Evolutionary conservation across 2,329 filamentous ascomycete genomes (phyloP), one percentile per base, ranked within the genome.

Genomic region (Coniochaeta sp.): DNA sequence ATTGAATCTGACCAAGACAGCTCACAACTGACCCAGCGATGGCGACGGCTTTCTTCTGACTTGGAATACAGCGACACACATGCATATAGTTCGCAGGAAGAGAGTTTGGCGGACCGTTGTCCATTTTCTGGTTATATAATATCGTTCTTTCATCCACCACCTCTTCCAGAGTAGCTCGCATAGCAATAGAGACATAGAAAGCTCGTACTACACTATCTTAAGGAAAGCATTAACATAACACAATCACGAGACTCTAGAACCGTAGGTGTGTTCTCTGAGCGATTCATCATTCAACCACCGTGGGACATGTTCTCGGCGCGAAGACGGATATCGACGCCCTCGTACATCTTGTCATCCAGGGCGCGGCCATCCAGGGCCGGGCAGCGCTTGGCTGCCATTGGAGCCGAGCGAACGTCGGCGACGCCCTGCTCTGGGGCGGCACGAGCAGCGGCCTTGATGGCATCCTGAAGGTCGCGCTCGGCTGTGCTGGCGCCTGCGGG

Each of bases 261-360:
- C n/a, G n/a, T n/a, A n/a, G n/a, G n/a, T n/a, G n/a, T n/a, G n/a
- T n/a, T n/a, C n/a, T n/a, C n/a, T n/a, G n/a, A n/a, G n/a, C n/a
- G n/a, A 31, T 5, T 6, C n/a, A 47, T 47, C 2, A 4, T 14
- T 22, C 43, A 43, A 43, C 55, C 55, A 17, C 55, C 55, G 14
- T 57, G 55, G n/a, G 19, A 28, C 34, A 28, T 57, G 55, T 57
- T 57, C 34, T 57, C 55, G 14, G 55, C 55, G 11, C 55, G 55
- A 6, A 57, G 55, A n/a, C 55, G 55, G 36, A 57, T 57, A 28
- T 57, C 55, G n/a, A 57, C 55, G 3, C 55, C 55, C 33, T 57
- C 55, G 19, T 57, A 57, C 33, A 43, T 40, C 55, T 57, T 57
- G 24, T 52, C 47, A 16, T 57, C 55, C 19, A 57, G 55, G 19